Evolutionary conservation across 257 asterid species (phyloP).

Genomic region (Penstemon eatonii): DNA sequence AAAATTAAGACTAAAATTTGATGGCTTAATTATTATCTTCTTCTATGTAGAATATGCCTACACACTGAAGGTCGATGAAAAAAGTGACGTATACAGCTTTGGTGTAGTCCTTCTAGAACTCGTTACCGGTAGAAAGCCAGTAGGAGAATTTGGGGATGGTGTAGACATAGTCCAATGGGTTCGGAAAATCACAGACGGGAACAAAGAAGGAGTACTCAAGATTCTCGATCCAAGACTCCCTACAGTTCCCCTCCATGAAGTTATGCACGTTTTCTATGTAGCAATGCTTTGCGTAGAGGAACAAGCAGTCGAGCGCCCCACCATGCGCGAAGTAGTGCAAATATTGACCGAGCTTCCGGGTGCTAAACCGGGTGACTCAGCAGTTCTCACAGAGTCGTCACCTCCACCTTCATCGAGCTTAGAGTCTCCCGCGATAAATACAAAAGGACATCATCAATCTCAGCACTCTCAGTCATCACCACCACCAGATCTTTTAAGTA

Average conservation of each 20-base stretch:
- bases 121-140: slow-evolving; percentile 82
- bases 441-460: slow-evolving; percentile 20
- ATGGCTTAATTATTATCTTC: neutral
- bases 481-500: slow-evolving; percentile 56
- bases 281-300: slow-evolving; percentile 98
- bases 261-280: slow-evolving; percentile 86
- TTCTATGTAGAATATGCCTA: slow-evolving; percentile 74
- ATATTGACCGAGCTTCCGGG: slow-evolving; percentile 80
- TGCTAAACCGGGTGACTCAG: slow-evolving; percentile 45
- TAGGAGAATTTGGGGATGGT: slow-evolving; percentile 95
- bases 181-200: slow-evolving; percentile 76
- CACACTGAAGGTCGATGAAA: slow-evolving; percentile 95
- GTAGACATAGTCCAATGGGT: slow-evolving; percentile 99
- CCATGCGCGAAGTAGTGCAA: slow-evolving; percentile 96
- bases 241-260: slow-evolving; percentile 78
- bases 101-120: slow-evolving; percentile 91
- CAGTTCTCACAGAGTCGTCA: slow-evolving; percentile 30
- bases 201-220: slow-evolving; percentile 75
- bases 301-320: slow-evolving; percentile 92
- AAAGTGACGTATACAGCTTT: slow-evolving; percentile 95
- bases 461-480: slow-evolving; percentile 41
- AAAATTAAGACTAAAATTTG: neutral
- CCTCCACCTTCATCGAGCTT: slow-evolving; percentile 45
- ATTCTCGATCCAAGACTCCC: slow-evolving; percentile 82
- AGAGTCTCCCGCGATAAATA: slow-evolving; percentile 40